A percentile compares a stretch with the other conserved stretches of the same genome.
Conservation (phyloP, 2,329 filamentous ascomycete genomes). For the Reticulascus tulasneorum region DNA sequence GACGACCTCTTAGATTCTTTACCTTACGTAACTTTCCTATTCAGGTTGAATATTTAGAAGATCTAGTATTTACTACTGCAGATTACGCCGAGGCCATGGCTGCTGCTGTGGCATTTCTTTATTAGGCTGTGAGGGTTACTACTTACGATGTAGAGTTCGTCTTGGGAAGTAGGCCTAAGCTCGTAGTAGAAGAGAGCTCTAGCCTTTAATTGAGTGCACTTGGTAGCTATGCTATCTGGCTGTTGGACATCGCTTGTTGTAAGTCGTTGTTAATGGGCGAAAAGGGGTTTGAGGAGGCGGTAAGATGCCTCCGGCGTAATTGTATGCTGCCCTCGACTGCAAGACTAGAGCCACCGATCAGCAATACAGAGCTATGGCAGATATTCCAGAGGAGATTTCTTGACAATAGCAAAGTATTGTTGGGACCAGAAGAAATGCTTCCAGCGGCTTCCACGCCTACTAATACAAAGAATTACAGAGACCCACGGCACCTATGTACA, state of each 20-base stretch:
- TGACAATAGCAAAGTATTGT: not conserved
- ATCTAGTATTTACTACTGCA: constrained; percentile 27
- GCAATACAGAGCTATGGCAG: constrained; percentile 18
- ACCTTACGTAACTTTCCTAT: constrained; percentile 46
- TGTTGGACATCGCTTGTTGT: constrained; percentile 45
- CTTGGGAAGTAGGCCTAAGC: constrained; percentile 28
- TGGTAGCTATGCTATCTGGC: constrained; percentile 34
- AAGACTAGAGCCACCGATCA: not conserved
- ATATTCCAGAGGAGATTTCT: constrained; percentile 13
- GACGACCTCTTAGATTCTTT: constrained; percentile 20
- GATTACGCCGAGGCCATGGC: constrained; percentile 43
- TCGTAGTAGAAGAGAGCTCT: not conserved
- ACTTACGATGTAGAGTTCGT: constrained; percentile 55
- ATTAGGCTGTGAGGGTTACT: constrained; percentile 44
- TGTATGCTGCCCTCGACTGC: constrained; percentile 49
- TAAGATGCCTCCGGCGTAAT: constrained; percentile 41
- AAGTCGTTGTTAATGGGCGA: constrained; percentile 28
- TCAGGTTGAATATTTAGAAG: constrained; percentile 45
- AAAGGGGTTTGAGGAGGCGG: constrained; percentile 36
- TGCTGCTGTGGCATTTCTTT: constrained; percentile 43
- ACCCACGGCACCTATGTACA: too few species aligned
- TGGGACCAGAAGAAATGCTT: not conserved
- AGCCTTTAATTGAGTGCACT: constrained; percentile 13
- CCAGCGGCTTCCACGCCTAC: constrained; percentile 18
- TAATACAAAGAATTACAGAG: constrained; percentile 1